phyloP scores from a whole-genome alignment of 1,284 basidiomycete species.

The Ganoderma lingzhi region DNA sequence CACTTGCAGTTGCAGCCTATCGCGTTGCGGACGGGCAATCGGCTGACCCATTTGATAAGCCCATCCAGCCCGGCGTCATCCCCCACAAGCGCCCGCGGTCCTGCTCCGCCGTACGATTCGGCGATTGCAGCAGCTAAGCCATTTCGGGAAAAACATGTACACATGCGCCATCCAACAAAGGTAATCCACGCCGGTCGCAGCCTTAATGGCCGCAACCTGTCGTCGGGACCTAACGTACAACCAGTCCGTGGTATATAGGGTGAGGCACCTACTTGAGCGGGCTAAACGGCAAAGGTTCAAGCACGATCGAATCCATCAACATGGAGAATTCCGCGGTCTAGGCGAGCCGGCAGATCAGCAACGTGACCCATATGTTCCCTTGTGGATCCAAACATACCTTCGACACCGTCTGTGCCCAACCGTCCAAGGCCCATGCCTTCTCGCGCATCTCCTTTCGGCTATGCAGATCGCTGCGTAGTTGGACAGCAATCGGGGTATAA shows the following conservation, averaged over 20 bases:
- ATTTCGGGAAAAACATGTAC: slow-evolving; percentile 23
- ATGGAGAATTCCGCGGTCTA: slow-evolving; percentile 83
- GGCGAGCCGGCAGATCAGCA: slow-evolving; percentile 18
- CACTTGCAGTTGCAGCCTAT: slow-evolving; percentile 1
- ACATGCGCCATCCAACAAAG: slow-evolving; percentile 30
- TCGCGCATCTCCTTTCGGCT: slow-evolving; percentile 84
- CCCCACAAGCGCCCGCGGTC: slow-evolving; percentile 8
- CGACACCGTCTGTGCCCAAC: slow-evolving; percentile 93
- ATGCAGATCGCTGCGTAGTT: slow-evolving; percentile 69
- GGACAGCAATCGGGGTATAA: slow-evolving; percentile 15
- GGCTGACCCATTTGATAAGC: slow-evolving; percentile 9
- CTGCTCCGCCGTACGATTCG: slow-evolving; percentile 10
- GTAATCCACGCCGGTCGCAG: not conserved
- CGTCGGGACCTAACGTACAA: slow-evolving; percentile 6
- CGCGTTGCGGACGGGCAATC: slow-evolving; percentile 10
- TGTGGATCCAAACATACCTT: slow-evolving; percentile 62
- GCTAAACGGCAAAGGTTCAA: slow-evolving; percentile 79
- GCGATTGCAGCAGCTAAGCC: slow-evolving; percentile 22
- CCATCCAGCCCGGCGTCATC: not conserved
- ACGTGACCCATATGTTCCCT: slow-evolving; percentile 2
- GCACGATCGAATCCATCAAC: slow-evolving; percentile 81
- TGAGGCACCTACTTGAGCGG: slow-evolving; percentile 67
- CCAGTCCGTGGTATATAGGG: not conserved
- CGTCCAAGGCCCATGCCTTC: slow-evolving; percentile 91
- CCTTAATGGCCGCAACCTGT: slow-evolving; percentile 10